phyloP scores from a whole-genome alignment of 805 yeast species.

The Cyberlindnera mycetangii region DNA sequence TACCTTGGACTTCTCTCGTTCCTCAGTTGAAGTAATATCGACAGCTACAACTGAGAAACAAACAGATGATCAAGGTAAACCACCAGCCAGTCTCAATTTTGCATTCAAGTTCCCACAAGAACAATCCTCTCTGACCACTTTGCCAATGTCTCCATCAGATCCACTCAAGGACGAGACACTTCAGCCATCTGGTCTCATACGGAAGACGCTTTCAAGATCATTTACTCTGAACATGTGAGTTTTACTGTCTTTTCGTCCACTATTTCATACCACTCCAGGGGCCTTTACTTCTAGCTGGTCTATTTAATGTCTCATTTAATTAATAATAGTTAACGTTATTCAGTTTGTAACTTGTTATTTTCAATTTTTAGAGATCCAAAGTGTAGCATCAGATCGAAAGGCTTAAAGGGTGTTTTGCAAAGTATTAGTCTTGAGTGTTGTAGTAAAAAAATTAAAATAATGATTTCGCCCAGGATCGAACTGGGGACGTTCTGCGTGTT shows the following conservation, averaged over 20 bases:
- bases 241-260: neutral
- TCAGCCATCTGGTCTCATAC: conserved; percentile 15
- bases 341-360: neutral
- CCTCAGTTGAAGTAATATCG: conserved; percentile 7
- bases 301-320: conserved; percentile 8
- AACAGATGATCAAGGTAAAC: conserved; percentile 18
- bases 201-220: conserved; percentile 23
- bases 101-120: conserved; percentile 27
- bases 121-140: neutral
- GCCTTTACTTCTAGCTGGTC: conserved; percentile 2
- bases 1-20: conserved; percentile 18
- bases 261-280: neutral
- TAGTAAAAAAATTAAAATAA: conserved; percentile 5
- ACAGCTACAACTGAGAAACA: neutral
- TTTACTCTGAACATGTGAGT: conserved; percentile 20
- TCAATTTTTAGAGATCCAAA: too few relatives aligned
- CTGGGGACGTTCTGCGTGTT: conserved; percentile 99
- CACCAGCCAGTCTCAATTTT: conserved; percentile 27
- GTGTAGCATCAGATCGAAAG: too few relatives aligned
- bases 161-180: neutral
- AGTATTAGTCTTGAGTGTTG: neutral
- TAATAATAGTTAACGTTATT: neutral
- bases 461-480: conserved; percentile 99
- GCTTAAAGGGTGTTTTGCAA: too few relatives aligned
- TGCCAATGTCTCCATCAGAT: conserved; percentile 10